Evolutionary conservation across 805 yeast species (phyloP), one percentile per base, ranked within the genome.

Genomic region (Saccharomycopsis malanga): DNA sequence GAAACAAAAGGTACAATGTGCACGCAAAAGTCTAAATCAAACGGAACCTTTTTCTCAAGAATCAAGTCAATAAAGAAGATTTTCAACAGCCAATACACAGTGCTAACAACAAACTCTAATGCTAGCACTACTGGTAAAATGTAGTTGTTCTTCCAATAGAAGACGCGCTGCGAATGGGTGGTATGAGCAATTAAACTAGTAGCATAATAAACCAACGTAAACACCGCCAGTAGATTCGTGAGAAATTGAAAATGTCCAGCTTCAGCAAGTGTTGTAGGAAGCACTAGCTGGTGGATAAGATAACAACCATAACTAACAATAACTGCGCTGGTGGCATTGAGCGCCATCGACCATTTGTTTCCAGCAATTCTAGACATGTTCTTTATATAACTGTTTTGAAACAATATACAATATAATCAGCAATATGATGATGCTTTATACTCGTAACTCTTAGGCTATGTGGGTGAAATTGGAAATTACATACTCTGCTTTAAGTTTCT

Each of bases 161-260:
- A 40, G 4, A 25, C 10, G n/a, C n/a, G 12, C 9, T n/a, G 12
- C 7, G 32, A 37, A 4, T 17, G 20, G 6, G 34, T 3, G 10
- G 39, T 14, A 39, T 48, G 24, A 30, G 46, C 24, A 21, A 27
- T 23, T 4, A 48, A 25, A 12, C 46, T 39, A 4, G 34, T 10
- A 12, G 57, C 39, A 48, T 68, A 70, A 50, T 72, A 70, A 38
- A 71, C 48, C 7, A 77, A 54, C 2, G 85, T 72, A n/a, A 72
- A 57, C 1, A 63, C 57, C 27, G 81, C 68, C 6, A 83, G 73
- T n/a, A 82, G 56, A 58, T 81, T 83, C 3, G 93, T 84, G 43
- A 83, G 66, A 58, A 84, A 84, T 58, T 84, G 91, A 63, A 72
- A 73, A 48, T 76, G 83, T 1, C 91, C 91, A 3, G 80, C 91